Evolutionary conservation across 1,139 yeast genomes (phyloP).

Genomic region (Pichia sp.): DNA sequence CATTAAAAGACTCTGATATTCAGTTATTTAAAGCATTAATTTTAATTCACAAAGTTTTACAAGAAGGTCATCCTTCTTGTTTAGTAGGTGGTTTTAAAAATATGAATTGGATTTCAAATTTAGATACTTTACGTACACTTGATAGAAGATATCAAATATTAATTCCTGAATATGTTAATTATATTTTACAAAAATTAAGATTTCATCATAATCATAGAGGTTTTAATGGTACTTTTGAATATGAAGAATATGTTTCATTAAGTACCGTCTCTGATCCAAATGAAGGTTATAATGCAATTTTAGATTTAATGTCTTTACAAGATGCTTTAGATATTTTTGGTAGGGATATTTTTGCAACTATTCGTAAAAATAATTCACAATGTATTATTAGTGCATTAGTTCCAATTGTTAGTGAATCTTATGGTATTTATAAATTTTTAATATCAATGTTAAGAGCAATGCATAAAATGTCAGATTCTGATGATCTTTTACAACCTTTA

Average conservation of each 20-base stretch:
- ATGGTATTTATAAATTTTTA: conserved; percentile 85
- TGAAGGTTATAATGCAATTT: conserved; percentile 86
- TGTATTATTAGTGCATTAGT: conserved; percentile 84
- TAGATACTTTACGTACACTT: conserved; percentile 36
- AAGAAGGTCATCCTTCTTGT: conserved; percentile 90
- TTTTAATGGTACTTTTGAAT: conserved; percentile 92
- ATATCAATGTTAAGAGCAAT: conserved; percentile 90
- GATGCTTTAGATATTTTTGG: conserved; percentile 80
- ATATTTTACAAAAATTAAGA: conserved; percentile 63
- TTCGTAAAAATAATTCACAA: conserved; percentile 42
- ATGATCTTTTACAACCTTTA: conserved; percentile 72
- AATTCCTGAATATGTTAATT: conserved; percentile 70
- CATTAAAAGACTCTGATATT: conserved; percentile 74
- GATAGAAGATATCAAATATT: conserved; percentile 57
- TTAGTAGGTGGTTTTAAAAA: conserved; percentile 79
- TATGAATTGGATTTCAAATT: conserved; percentile 51
- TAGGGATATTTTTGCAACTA: conserved; percentile 65
- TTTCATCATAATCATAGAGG: conserved; percentile 85
- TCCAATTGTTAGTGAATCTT: conserved; percentile 88
- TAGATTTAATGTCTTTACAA: conserved; percentile 82
- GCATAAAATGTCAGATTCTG: conserved; percentile 58
- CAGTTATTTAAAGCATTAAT: conserved; percentile 87
- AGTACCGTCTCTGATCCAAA: conserved; percentile 89
- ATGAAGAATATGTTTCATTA: conserved; percentile 87
- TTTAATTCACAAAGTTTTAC: conserved; percentile 85